Conservation (phyloP, 225 moss, liverwort and hornwort genomes). For the Sphagnum tenellum region DNA sequence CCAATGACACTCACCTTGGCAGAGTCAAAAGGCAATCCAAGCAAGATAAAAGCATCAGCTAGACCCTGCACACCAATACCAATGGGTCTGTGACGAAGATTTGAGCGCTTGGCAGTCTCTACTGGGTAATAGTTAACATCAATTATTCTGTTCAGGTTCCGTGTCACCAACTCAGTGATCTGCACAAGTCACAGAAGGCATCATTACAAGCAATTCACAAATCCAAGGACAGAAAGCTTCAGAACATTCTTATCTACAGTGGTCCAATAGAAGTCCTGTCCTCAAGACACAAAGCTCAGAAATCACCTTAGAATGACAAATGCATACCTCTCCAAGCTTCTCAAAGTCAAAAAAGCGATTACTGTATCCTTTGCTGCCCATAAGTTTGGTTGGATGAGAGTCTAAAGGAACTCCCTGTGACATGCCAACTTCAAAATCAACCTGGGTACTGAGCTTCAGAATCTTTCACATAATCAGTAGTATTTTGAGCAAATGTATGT, state of each 20-base stretch:
- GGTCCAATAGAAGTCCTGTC: too few relatives aligned
- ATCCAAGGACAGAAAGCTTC: background rate
- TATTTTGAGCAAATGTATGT: too few relatives aligned
- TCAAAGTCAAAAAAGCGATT: constrained; percentile 42
- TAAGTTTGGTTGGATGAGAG: constrained; percentile 32
- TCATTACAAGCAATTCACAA: background rate
- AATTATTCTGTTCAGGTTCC: constrained; percentile 38
- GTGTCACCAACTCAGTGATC: constrained; percentile 22
- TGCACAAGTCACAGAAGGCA: background rate
- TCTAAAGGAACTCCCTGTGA: constrained; percentile 27
- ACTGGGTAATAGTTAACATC: constrained; percentile 39
- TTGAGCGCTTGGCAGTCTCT: constrained; percentile 21
- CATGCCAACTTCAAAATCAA: background rate
- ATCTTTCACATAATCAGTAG: background rate
- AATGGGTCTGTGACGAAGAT: constrained; percentile 35
- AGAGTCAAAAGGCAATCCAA: constrained; percentile 43
- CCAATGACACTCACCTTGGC: too few relatives aligned
- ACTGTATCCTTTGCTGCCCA: constrained; percentile 29
- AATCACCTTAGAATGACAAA: too few relatives aligned
- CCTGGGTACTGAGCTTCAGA: too few relatives aligned
- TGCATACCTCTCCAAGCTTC: constrained; percentile 29
- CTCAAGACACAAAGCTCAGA: too few relatives aligned
- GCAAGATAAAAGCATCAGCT: constrained; percentile 39
- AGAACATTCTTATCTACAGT: too few relatives aligned
- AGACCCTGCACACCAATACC: constrained; percentile 49